Percentiles rank a stretch among this genome's conserved stretches.
phyloP scores from a whole-genome alignment of 345 rosid species.

The Excoecaria cochinchinensis region DNA sequence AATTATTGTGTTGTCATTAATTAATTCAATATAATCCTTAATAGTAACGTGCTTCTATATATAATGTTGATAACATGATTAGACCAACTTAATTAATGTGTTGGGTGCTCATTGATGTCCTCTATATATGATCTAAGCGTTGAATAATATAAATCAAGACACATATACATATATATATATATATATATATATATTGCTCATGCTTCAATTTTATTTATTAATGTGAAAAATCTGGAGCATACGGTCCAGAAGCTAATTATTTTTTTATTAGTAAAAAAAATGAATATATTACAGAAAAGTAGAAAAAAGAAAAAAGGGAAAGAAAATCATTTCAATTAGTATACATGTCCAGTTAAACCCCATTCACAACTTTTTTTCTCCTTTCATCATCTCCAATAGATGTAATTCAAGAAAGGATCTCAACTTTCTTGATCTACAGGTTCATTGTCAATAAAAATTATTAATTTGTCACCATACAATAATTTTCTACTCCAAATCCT shows the following conservation, averaged over 20 bases:
- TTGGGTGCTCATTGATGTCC: not conserved
- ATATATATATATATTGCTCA: no score
- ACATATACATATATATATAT: no score
- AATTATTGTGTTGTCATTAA: not conserved
- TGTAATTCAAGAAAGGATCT: constrained; percentile 12
- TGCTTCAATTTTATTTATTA: not conserved
- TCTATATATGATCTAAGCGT: no score
- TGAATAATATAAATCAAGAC: no score
- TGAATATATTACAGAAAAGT: not conserved
- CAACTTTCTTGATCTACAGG: constrained; percentile 1
- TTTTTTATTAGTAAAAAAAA: not conserved
- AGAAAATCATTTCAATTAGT: not conserved
- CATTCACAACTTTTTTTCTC: constrained; percentile 14
- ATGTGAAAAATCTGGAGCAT: not conserved
- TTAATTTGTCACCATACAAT: not conserved
- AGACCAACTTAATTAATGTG: not conserved
- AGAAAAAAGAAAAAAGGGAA: not conserved
- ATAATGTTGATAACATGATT: not conserved
- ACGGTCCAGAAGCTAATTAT: not conserved
- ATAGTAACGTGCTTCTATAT: not conserved
- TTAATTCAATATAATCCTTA: not conserved
- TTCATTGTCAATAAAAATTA: not conserved
- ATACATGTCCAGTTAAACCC: constrained; percentile 5
- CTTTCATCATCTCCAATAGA: constrained; percentile 9
- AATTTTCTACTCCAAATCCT: not conserved